Base-by-base conservation (phyloP, 495 filamentous ascomycete genomes). In the Friedmanniomyces simplex region DNA sequence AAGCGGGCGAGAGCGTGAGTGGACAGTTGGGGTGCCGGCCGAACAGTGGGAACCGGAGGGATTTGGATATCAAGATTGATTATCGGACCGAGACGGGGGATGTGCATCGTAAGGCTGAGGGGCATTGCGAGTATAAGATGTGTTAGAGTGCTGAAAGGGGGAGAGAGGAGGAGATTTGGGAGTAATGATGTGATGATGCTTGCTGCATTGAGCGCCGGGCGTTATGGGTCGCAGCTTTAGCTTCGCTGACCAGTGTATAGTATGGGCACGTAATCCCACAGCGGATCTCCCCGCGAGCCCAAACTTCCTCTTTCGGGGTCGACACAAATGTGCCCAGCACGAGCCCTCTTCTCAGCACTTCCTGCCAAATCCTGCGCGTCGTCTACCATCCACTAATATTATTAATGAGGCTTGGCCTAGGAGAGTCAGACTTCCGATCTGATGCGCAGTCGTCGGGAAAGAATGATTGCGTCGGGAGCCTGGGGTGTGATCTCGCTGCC, bases 11-110 rank as follows among this genome's bases (percentile, higher is more conserved):
- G 68, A 61, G 75, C 59, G 80, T 96, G 55, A 72, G 73, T 50
- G 90, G 88, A 50, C 73, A 74, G 12, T 72, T 97, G 42, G 79
- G 82, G 62, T 91, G 88, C 75, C 86, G 82, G 68, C 93, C 94
- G 24, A 98, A 95, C 66, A 81, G 85, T 54, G 88, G 89, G 80
- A 98, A 97, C 75, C 86, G 84, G 71, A 84, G 93, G 54, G 93
- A 98, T 67, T 78, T 98, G 30, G 93, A 98, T 69, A 95, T 98
- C 69, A 83, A 77, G 70, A 79, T 98, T 66, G 75, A 83, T 24
- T 98, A 96, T 75, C 76, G 79, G 61, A 77, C 96, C 32, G 81
- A 88, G 57, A 87, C 88, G 13, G 69, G 79, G 13, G 90, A 96
- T 69, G 73, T 73, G 16, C 83, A 73, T 28, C 78, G 91, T 58